Base-by-base conservation (phyloP, 2,329 filamentous ascomycete species). In the Diatrype stigma region DNA sequence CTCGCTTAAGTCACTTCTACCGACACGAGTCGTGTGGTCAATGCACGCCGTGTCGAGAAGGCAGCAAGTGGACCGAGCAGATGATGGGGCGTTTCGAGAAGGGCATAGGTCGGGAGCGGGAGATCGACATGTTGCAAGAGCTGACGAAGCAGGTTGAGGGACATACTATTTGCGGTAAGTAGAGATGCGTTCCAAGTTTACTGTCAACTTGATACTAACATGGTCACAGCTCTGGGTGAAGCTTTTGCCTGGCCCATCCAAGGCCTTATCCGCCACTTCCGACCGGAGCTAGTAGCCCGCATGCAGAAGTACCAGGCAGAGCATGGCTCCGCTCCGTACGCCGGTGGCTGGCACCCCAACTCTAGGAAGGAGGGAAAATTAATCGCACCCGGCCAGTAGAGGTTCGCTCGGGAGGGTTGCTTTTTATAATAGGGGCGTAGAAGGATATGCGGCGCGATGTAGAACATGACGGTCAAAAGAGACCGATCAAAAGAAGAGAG, bases 121-220 rank as follows among this genome's bases (percentile, higher is more conserved):
- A 99, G 76, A 99, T 99, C 70, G 94, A 99, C 71, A 99, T 99
- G 94, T 82, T 99, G 60, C 94, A 96, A 77, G 94, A 99, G 79
- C 77, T 99, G 62, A 99, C 94, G 57, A 99, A 99, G 82, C 94
- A 99, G 76, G 94, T 99, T 55, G 94, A 99, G 77, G 94, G 94
- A 11, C 94, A 99, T 79, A 97, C 94, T 45, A 99, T 99, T 66
- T 99, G 94, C 74, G 94, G 85, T 88, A 82, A 68, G 84, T 77
- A 32, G 26, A 32, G 26, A 19, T 2, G 37, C n/a, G n/a, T 6
- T 22, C 2, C n/a, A 34, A 12, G 8, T 47, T 32, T 23, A 26
- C 35, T 35, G n/a, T 28, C 14, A 37, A 23, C 42, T 40, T 47
- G 21, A 59, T 73, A 59, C 73, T 66, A 47, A 51, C 55, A 46